These are phyloP conservation scores for Fomitopsis pulvina DNA, from an alignment of 768 basidiomycete species.

Conservation along the genomic window DNA sequence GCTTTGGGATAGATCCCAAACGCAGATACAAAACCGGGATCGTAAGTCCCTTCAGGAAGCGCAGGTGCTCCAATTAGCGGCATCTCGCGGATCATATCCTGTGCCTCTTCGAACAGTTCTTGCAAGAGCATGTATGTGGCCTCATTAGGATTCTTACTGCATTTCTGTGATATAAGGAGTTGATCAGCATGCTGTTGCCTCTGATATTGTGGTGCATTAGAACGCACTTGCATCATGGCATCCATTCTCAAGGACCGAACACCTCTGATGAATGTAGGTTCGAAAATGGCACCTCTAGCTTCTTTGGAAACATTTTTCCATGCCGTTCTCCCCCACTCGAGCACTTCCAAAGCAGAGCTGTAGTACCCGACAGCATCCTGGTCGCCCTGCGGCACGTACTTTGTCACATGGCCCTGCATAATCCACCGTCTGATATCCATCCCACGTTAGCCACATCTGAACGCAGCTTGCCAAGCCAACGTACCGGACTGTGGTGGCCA, in stretches of 20 bases:
- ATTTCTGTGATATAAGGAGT: not conserved
- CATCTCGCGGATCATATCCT: conserved; percentile 8
- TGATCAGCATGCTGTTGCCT: not conserved
- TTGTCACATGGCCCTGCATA: conserved; percentile 30
- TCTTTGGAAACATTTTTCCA: conserved; percentile 32
- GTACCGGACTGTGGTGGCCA: conserved; percentile 33
- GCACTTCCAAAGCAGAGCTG: conserved; percentile 30
- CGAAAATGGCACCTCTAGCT: conserved; percentile 39
- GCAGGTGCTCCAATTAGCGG: not conserved
- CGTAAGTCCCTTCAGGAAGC: not conserved
- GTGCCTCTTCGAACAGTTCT: conserved; percentile 14
- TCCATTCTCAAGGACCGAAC: conserved; percentile 31
- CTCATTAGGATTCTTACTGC: not conserved
- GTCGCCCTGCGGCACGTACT: conserved; percentile 7
- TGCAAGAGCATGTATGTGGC: not conserved
- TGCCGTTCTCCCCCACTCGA: conserved; percentile 34
- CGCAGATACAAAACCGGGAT: conserved; percentile 5
- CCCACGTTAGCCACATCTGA: no score
- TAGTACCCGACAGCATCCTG: conserved; percentile 28
- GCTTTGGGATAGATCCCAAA: conserved; percentile 12
- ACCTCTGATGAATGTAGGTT: conserved; percentile 34
- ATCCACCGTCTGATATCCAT: conserved; percentile 36
- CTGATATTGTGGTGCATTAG: not conserved
- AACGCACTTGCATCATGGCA: conserved; percentile 27
- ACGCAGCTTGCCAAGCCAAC: no score